These are phyloP conservation scores for Gelatoporia subvermispora DNA, from an alignment of 768 basidiomycete species.

Conservation along the genomic window DNA sequence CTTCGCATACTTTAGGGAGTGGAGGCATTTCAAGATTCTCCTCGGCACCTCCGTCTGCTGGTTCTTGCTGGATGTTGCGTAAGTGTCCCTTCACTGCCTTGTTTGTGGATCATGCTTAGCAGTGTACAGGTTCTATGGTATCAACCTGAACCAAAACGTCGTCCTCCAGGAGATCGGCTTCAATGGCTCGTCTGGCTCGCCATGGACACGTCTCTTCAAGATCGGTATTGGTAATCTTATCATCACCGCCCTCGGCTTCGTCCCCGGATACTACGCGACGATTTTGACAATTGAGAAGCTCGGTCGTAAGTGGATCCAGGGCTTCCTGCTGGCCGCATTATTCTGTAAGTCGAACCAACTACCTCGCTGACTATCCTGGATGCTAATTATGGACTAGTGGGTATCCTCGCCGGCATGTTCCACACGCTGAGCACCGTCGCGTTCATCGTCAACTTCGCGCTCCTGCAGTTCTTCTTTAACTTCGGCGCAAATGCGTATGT, in stretches of 20 bases:
- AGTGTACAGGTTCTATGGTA: conserved; percentile 53
- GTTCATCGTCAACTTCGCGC: conserved; percentile 69
- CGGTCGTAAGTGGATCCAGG: conserved; percentile 71
- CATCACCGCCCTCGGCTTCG: conserved; percentile 70
- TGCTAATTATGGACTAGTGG: conserved; percentile 36
- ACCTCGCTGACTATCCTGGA: background rate
- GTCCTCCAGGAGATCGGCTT: conserved; percentile 74
- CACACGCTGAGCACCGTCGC: conserved; percentile 45
- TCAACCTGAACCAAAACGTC: conserved; percentile 71
- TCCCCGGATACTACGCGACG: conserved; percentile 71
- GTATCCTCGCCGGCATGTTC: conserved; percentile 65
- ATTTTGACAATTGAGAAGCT: conserved; percentile 67
- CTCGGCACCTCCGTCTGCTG: conserved; percentile 66
- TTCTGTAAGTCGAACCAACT: conserved; percentile 44
- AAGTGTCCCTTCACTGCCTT: conserved; percentile 11
- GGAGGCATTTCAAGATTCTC: conserved; percentile 62
- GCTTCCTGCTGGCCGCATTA: conserved; percentile 65
- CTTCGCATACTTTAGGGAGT: conserved; percentile 62
- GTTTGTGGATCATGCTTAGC: background rate
- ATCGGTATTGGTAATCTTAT: conserved; percentile 65
- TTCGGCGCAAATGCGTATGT: conserved; percentile 69
- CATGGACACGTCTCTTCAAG: conserved; percentile 65
- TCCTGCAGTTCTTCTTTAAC: conserved; percentile 82
- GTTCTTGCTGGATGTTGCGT: conserved; percentile 77
- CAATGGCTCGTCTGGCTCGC: conserved; percentile 48